Conservation (phyloP, 176 grass and related monocot species). For the Aegilops umbellulata region DNA sequence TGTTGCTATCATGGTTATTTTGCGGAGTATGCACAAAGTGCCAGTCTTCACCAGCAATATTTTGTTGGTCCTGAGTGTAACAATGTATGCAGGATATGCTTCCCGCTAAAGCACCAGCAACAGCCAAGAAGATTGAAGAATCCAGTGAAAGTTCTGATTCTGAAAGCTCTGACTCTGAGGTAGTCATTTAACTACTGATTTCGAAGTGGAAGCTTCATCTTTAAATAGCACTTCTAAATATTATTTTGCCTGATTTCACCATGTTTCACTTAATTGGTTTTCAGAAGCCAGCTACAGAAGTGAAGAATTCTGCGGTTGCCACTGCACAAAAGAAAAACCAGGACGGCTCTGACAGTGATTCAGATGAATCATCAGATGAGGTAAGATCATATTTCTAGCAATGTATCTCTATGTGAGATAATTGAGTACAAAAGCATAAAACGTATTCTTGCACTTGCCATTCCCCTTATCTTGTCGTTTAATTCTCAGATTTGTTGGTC, state of each 20-base stretch:
- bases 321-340: constrained; percentile 33
- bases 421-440: not conserved
- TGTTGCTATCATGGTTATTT: not conserved
- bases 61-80: not conserved
- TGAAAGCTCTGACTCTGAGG: constrained; percentile 38
- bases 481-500: not conserved
- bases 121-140: constrained; percentile 35
- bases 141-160: constrained; percentile 46
- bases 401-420: not conserved
- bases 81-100: constrained; percentile 24
- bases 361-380: constrained; percentile 50
- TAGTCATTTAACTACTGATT: not conserved
- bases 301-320: constrained; percentile 38
- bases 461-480: not conserved
- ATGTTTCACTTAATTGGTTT: not conserved
- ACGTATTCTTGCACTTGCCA: not conserved
- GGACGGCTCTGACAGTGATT: constrained; percentile 45
- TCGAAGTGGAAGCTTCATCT: not conserved
- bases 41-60: not conserved
- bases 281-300: constrained; percentile 40
- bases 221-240: not conserved
- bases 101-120: constrained; percentile 24
- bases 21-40: not conserved
- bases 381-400: not conserved
- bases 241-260: not conserved